Evolutionary conservation across 768 basidiomycete genomes (phyloP).

Genomic region (Amanita jacksonii): DNA sequence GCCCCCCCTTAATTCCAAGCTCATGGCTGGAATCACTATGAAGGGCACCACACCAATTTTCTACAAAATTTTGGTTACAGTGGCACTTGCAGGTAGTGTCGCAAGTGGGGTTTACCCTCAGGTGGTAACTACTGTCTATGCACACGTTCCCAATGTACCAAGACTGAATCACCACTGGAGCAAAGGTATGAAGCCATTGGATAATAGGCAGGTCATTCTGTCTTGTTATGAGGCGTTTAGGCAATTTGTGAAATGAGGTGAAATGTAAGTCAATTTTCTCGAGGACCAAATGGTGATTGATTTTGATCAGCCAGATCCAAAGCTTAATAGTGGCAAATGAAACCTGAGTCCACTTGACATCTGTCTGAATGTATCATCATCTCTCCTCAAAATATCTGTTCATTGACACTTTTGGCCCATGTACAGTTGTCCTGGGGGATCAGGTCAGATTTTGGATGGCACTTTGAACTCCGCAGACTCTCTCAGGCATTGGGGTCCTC

Average conservation of each 20-base stretch:
- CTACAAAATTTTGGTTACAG: slow-evolving; percentile 20
- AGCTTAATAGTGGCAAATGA: too few species aligned
- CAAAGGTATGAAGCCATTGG: slow-evolving; percentile 23
- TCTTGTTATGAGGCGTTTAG: slow-evolving; percentile 24
- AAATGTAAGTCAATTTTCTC: too few species aligned
- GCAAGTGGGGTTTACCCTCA: slow-evolving; percentile 13
- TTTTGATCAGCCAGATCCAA: too few species aligned
- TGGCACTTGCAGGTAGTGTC: slow-evolving; percentile 13
- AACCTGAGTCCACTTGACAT: too few species aligned
- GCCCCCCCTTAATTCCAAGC: slow-evolving; percentile 12
- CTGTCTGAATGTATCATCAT: too few species aligned
- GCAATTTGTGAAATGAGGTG: slow-evolving; percentile 10
- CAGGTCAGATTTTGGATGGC: too few species aligned
- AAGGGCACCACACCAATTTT: slow-evolving; percentile 20
- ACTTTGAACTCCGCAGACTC: too few species aligned
- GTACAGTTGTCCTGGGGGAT: too few species aligned
- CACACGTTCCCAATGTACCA: slow-evolving; percentile 15
- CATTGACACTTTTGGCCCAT: too few species aligned
- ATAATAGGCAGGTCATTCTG: slow-evolving; percentile 19
- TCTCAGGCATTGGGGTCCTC: too few species aligned
- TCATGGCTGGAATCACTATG: slow-evolving; percentile 23
- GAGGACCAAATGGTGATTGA: too few species aligned
- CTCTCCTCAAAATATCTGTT: too few species aligned
- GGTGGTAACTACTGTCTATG: slow-evolving; percentile 13
- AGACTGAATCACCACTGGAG: slow-evolving; percentile 14